Evolutionary conservation across 371 early-diverging fungal species (phyloP).

Genomic region (Polyrhizophydium stewartii): DNA sequence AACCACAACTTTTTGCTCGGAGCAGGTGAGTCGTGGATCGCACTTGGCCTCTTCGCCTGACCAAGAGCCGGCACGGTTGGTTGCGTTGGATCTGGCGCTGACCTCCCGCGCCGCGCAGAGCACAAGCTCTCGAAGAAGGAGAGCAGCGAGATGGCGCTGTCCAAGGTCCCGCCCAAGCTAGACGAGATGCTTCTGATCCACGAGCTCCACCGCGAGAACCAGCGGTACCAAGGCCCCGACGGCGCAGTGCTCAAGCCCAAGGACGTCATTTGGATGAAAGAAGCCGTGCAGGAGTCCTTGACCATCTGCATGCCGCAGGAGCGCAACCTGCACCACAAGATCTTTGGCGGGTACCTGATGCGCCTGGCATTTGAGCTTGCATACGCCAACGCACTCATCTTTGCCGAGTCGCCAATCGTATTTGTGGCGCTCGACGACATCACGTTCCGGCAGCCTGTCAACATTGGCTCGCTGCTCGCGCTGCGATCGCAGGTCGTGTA

Average conservation of each 20-base stretch:
- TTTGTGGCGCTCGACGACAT: conserved; percentile 85
- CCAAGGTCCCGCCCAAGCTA: conserved; percentile 69
- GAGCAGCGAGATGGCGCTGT: conserved; percentile 52
- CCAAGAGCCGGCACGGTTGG: too few species aligned
- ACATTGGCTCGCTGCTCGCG: conserved; percentile 76
- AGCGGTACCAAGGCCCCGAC: conserved; percentile 19
- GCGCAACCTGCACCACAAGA: conserved; percentile 87
- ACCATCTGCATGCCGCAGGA: conserved; percentile 75
- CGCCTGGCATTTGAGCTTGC: conserved; percentile 59
- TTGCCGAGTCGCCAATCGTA: conserved; percentile 42
- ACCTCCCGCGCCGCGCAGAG: too few species aligned
- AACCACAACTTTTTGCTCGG: conserved; percentile 67
- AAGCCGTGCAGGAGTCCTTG: conserved; percentile 70
- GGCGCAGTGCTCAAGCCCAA: conserved; percentile 35
- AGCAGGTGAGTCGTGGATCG: too few species aligned
- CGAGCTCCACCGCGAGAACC: conserved; percentile 58
- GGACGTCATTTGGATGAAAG: conserved; percentile 72
- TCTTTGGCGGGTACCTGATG: conserved; percentile 74
- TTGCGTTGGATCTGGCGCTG: too few species aligned
- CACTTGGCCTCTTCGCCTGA: too few species aligned
- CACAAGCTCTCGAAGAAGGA: conserved; percentile 46
- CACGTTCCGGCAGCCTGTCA: conserved; percentile 80
- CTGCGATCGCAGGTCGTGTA: conserved; percentile 67
- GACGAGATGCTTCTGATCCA: conserved; percentile 79
- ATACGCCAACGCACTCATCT: conserved; percentile 66